A percentile compares a stretch with the other conserved stretches of the same genome.
Evolutionary conservation across 371 early-diverging fungal genomes (phyloP).

Genomic region (Mucor indicus): DNA sequence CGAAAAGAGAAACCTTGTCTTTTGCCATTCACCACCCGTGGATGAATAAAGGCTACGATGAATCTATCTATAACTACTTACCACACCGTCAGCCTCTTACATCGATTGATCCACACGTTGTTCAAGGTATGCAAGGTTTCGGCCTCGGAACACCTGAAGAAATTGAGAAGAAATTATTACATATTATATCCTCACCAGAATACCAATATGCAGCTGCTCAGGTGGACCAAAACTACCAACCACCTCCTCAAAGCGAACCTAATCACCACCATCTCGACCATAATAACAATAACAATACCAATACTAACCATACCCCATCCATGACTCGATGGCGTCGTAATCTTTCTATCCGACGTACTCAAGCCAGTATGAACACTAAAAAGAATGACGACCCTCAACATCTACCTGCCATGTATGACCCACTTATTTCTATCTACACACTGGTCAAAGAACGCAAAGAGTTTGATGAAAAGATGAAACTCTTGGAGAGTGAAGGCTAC

Average conservation of each 20-base stretch:
- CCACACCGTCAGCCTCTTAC: conserved; percentile 33
- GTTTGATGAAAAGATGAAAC: conserved; percentile 24
- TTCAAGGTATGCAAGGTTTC: conserved; percentile 47
- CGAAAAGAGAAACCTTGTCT: conserved; percentile 54
- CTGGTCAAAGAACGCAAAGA: conserved; percentile 75
- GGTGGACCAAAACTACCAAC: conserved; percentile 20
- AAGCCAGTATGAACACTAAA: no score
- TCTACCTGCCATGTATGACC: conserved; percentile 54
- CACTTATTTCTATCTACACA: conserved; percentile 82
- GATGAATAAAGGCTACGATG: conserved; percentile 67
- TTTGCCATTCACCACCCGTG: conserved; percentile 68
- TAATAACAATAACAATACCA: no score
- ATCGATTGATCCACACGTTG: conserved; percentile 27
- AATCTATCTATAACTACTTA: conserved; percentile 31
- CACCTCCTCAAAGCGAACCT: no score
- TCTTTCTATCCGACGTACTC: no score
- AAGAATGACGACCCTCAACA: conserved; percentile 34
- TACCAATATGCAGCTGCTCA: conserved; percentile 33
- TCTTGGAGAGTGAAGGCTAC: conserved; percentile 14
- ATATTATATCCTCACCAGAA: conserved; percentile 27
- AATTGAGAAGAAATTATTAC: conserved; percentile 27
- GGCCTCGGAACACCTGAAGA: conserved; percentile 32
- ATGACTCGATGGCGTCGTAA: no score
- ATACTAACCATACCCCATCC: no score
- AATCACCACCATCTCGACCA: no score